phyloP scores from a whole-genome alignment of 2,329 filamentous ascomycete species.

The Trichoderma sp. region DNA sequence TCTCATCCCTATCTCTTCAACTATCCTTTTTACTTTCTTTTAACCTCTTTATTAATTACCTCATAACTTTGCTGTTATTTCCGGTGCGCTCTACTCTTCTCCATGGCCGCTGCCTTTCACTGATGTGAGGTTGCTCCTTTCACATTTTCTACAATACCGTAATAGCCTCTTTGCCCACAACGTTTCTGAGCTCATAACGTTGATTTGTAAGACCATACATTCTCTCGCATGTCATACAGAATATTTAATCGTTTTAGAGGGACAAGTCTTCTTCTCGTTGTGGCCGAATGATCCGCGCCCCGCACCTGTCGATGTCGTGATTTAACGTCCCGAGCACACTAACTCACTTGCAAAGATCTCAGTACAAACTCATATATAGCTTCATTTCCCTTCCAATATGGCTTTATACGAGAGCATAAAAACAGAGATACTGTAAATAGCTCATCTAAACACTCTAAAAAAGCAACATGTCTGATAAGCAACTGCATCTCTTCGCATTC shows the following conservation, averaged over 20 bases:
- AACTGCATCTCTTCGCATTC: conserved; percentile 60
- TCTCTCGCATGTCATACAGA: not conserved
- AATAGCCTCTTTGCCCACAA: not conserved
- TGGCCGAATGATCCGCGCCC: conserved; percentile 15
- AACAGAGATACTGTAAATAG: not conserved
- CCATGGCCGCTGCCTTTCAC: not conserved
- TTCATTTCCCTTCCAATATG: not conserved
- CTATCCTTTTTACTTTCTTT: not conserved
- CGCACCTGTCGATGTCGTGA: conserved; percentile 28
- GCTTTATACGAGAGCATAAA: not conserved
- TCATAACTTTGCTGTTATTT: not conserved
- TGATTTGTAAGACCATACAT: not conserved
- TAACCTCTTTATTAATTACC: too few species aligned
- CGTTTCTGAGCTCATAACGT: not conserved
- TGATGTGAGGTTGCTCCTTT: not conserved
- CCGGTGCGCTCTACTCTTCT: rapidly evolving
- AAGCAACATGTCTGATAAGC: conserved; percentile 35
- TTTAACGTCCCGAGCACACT: conserved; percentile 18
- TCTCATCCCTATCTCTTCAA: not conserved
- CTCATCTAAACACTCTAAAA: not conserved
- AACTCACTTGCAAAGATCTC: not conserved
- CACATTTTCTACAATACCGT: not conserved
- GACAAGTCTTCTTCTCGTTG: not conserved
- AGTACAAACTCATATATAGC: not conserved
- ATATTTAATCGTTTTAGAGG: not conserved